Conservation (phyloP, 2,329 filamentous ascomycete species). For the Talaromyces piceae region DNA sequence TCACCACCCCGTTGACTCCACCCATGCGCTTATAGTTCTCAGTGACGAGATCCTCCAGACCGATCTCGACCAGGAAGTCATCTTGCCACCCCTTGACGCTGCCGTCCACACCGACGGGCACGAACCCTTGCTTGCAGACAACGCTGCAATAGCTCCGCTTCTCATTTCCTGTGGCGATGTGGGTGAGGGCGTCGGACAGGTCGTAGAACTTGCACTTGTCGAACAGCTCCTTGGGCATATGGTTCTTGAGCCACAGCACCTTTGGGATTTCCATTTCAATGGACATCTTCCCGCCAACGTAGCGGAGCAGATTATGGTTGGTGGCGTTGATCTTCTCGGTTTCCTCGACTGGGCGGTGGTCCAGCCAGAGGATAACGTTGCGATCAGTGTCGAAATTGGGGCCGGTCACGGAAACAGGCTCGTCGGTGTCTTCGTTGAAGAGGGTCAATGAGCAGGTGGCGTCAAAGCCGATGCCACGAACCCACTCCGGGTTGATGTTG, state of each 20-base stretch:
- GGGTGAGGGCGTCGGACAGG: conserved; percentile 82
- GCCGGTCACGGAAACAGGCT: conserved; percentile 83
- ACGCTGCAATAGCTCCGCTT: conserved; percentile 90
- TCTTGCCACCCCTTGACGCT: conserved; percentile 98
- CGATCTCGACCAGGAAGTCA: conserved; percentile 82
- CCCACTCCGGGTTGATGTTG: conserved; percentile 63
- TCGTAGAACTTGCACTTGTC: conserved; percentile 96
- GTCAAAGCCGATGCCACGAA: conserved; percentile 93
- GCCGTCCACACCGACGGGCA: conserved; percentile 93
- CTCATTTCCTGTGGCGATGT: conserved; percentile 87
- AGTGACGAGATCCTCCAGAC: conserved; percentile 72
- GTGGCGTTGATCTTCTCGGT: conserved; percentile 91
- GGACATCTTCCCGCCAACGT: conserved; percentile 96
- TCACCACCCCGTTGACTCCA: conserved; percentile 89
- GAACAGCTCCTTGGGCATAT: conserved; percentile 90
- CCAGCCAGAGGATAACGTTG: conserved; percentile 95
- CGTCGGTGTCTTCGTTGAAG: conserved; percentile 80
- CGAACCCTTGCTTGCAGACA: conserved; percentile 94
- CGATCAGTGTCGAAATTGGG: conserved; percentile 83
- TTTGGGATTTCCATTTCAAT: conserved; percentile 99
- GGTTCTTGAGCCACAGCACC: conserved; percentile 95
- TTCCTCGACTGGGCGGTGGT: conserved; percentile 86
- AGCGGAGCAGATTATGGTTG: conserved; percentile 83
- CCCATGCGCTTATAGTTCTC: conserved; percentile 91
- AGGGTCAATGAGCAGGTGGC: conserved; percentile 96